Percentiles rank a stretch among this genome's conserved stretches.
Conservation (phyloP, 2,329 filamentous ascomycete species). For the Colletotrichum endophyticum region DNA sequence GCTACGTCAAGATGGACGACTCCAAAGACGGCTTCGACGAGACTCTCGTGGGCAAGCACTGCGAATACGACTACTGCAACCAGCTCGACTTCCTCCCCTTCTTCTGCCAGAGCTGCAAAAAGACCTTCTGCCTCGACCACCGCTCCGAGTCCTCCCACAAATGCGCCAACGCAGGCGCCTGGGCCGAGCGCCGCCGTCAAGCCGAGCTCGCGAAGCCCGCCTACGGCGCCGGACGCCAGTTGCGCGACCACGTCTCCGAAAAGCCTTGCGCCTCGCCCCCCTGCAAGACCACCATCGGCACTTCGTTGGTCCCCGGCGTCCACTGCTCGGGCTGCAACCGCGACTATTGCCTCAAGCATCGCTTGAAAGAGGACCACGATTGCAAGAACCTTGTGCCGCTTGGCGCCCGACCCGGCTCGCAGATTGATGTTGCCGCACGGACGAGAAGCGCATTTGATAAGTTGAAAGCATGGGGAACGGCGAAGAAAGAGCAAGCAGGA, state of each 20-base stretch:
- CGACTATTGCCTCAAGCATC: slow-evolving; percentile 79
- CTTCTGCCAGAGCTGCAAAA: slow-evolving; percentile 84
- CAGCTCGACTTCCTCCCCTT: slow-evolving; percentile 97
- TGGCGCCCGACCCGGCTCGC: slow-evolving; percentile 49
- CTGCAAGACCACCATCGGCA: slow-evolving; percentile 77
- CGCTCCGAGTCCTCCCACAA: slow-evolving; percentile 83
- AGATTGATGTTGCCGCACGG: slow-evolving; percentile 62
- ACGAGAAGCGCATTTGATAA: slow-evolving; percentile 77
- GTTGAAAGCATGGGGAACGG: slow-evolving; percentile 79
- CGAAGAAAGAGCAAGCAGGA: slow-evolving; percentile 70
- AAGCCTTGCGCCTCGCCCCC: slow-evolving; percentile 70
- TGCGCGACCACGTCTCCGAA: slow-evolving; percentile 61
- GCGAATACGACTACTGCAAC: slow-evolving; percentile 89
- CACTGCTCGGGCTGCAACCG: slow-evolving; percentile 76
- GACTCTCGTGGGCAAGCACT: slow-evolving; percentile 86
- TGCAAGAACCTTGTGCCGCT: slow-evolving; percentile 76
- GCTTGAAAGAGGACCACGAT: slow-evolving; percentile 80
- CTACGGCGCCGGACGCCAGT: slow-evolving; percentile 57
- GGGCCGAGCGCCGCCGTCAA: slow-evolving; percentile 62
- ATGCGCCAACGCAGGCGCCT: slow-evolving; percentile 64
- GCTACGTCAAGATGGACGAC: slow-evolving; percentile 72
- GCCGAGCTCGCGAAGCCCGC: slow-evolving; percentile 59
- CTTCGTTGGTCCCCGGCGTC: slow-evolving; percentile 69
- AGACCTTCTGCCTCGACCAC: slow-evolving; percentile 93
- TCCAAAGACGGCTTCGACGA: slow-evolving; percentile 67